Base-by-base conservation (phyloP, 2,329 filamentous ascomycete species). In the Pseudopyrenochaeta lycopersici region DNA sequence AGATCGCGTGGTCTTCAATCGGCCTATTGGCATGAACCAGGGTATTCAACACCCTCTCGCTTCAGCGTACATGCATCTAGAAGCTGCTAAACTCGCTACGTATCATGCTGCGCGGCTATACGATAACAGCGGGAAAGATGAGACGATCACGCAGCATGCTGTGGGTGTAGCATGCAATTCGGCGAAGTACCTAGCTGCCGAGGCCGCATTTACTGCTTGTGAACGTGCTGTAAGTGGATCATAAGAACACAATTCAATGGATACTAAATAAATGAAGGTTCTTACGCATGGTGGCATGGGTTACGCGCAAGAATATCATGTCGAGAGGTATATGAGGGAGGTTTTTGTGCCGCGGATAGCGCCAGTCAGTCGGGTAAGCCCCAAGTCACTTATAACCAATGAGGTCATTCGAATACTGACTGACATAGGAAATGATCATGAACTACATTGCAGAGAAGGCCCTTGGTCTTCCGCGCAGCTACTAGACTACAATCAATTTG, bases 371-470 rank as follows among this genome's bases (percentile, higher is more conserved):
- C 39, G 39, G 20, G 83, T 78, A 56, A 71, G 75, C 74, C 5
- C 21, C 30, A 17, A 41, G 9, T 27, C 23, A 27, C 23, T 9
- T 27, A 27, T 9, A n/a, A 10, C 32, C 38, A 33, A n/a, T 43
- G 11, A 31, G 33, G 30, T 43, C 36, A 46, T 43, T n/a, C 47
- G 33, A 29, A 4, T 14, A 27, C 33, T 41, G 20, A 46, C 17
- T 36, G 58, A 36, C 39, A 90, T 90, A 88, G 89, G 39, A 29
- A 21, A 41, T 41, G 39, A 41, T 90, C 51, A 78, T 90, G 78
- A 90, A 90, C 60, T 90, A 86, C 70, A 82, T 91, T 7, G 81
- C 82, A 2, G 88, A 90, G 70, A 89, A 84, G 75, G 87, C 84
- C 0, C 74, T 90, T 17, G 76, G 80, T 2, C 66, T 90, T 21